These are phyloP conservation scores for Parietichytrium sp. DNA, from an alignment of 108 stramenopile species.

Conservation along the genomic window DNA sequence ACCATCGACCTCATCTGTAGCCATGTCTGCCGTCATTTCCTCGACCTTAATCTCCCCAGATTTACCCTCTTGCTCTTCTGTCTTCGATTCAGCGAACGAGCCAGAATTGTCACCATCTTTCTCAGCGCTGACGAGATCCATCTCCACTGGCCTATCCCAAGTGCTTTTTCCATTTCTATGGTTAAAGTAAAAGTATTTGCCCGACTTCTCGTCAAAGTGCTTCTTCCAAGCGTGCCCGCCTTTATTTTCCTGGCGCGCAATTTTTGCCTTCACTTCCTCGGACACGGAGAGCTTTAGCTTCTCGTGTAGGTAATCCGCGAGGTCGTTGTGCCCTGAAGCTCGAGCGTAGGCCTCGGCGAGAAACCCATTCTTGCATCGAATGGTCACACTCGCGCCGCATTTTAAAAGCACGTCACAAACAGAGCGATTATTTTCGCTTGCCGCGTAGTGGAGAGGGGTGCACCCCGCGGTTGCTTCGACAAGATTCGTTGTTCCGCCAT, in stretches of 20 bases:
- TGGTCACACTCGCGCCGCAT: neutral
- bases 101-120: too few relatives aligned
- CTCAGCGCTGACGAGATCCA: too few relatives aligned
- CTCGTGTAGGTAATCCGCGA: neutral
- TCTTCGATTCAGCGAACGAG: too few relatives aligned
- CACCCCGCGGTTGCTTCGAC: neutral
- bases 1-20: too few relatives aligned
- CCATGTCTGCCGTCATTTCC: too few relatives aligned
- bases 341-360: slow-evolving; percentile 13
- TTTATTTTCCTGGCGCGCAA: neutral
- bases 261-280: neutral
- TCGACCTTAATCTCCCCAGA: too few relatives aligned
- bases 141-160: neutral
- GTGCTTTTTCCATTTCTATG: neutral
- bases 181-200: neutral
- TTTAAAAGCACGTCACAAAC: neutral
- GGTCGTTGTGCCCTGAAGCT: neutral
- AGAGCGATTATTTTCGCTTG: neutral
- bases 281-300: neutral
- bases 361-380: neutral
- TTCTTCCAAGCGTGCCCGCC: neutral
- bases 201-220: neutral
- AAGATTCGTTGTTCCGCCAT: neutral
- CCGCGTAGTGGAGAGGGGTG: slow-evolving; percentile 8
- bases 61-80: too few relatives aligned